Base-by-base conservation (phyloP, 163 green algal genomes). In the Scenedesmus sp. region DNA sequence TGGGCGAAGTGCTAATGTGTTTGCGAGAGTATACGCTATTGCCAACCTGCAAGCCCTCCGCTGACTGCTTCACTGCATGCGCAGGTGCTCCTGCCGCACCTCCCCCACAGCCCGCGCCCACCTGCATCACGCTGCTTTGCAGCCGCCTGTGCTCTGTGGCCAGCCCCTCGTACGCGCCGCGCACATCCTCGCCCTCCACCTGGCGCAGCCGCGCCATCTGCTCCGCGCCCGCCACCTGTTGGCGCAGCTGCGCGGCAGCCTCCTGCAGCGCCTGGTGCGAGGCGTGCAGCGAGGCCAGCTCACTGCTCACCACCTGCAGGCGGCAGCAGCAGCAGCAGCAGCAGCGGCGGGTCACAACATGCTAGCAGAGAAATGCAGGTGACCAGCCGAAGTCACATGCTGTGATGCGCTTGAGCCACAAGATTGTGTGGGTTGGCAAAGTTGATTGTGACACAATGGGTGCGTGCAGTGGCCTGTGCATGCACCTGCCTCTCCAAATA, bases 101-200 rank as follows among this genome's bases (percentile, higher is more conserved):
- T 26, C 9, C 16, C 2, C 34, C 77, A 85, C 26, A 84, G 76
- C 1, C 60, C 46, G 6, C 3, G 6, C 6, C 0, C 46, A 92
- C 88, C 88, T 92, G 90, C 90, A 93, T 85, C 52, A 93, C 15
- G 20, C 20, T 90, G 52, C 34, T 62, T 46, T 93, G 90, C 56
- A 86, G 56, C 16, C 90, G 64, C 20, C 92, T 90, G 88, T 95
- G 91, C 77, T 96, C 93, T 57, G 84, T 74, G 12, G 93, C 94
- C 84, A 96, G 89, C 16, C 73, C 91, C 93, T 96, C 92, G 77
- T 97, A 97, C 5, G 94, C 95, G 0, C 79, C 59, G 62, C 94
- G 91, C 70, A 97, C 86, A 88, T 97, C 95, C 89, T 96, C 95
- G 56, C 95, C 92, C 94, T 97, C 95, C 56, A 84, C 94, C 85